A percentile compares a stretch with the other conserved stretches of the same genome.
These are phyloP conservation scores for Adansonia gregorii DNA, from an alignment of 441 rosid species.

Conservation along the genomic window DNA sequence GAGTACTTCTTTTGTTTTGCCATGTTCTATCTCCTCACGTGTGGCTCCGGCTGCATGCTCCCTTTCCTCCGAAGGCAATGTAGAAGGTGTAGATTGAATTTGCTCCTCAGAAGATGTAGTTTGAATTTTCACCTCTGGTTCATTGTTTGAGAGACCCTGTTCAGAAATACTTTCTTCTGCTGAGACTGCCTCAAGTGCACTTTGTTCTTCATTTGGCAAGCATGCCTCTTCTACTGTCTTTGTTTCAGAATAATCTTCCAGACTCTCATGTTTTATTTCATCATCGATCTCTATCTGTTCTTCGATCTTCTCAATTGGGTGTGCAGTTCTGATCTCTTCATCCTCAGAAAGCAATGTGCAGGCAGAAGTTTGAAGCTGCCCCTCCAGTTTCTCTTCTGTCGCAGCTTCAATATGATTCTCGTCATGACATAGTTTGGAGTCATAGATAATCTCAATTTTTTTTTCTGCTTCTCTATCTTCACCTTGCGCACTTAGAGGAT, in stretches of 20 bases:
- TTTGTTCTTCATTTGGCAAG: neutral
- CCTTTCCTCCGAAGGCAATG: slow-evolving; percentile 8
- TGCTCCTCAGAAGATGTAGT: neutral
- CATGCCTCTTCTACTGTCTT: slow-evolving; percentile 21
- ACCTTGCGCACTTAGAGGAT: neutral
- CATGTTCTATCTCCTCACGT: slow-evolving; percentile 21
- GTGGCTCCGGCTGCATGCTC: slow-evolving; percentile 24
- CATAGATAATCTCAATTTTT: slow-evolving; percentile 19
- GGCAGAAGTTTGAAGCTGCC: slow-evolving; percentile 13
- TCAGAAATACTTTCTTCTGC: slow-evolving; percentile 24
- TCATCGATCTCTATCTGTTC: slow-evolving; percentile 23
- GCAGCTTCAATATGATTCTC: neutral
- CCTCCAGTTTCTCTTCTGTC: slow-evolving; percentile 14
- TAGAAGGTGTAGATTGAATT: neutral
- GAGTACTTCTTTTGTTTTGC: slow-evolving; percentile 19
- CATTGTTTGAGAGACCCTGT: slow-evolving; percentile 19
- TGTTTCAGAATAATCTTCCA: slow-evolving; percentile 22
- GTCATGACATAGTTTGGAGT: neutral
- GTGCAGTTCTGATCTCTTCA: slow-evolving; percentile 19
- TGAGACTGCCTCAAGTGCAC: slow-evolving; percentile 20
- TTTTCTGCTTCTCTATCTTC: slow-evolving; percentile 29
- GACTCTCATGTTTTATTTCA: slow-evolving; percentile 22
- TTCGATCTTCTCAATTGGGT: slow-evolving; percentile 21
- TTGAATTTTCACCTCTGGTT: slow-evolving; percentile 22
- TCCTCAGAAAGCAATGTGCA: slow-evolving; percentile 3